phyloP scores from a whole-genome alignment of 495 filamentous ascomycete species.

The Parmelia sp. region DNA sequence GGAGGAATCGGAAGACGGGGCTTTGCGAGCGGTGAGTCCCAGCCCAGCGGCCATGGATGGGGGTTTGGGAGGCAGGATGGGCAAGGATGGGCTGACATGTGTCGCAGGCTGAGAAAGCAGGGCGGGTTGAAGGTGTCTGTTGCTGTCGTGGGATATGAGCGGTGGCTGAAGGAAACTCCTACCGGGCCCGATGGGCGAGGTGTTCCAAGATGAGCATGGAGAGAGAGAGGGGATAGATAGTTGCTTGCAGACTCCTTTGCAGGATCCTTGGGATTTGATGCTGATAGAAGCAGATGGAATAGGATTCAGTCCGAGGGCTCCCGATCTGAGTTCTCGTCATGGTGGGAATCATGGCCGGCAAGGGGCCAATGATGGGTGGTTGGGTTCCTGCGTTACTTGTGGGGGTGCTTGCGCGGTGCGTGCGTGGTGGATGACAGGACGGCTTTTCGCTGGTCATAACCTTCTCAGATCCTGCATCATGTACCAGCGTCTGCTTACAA shows the following conservation, averaged over 20 bases:
- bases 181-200: not conserved
- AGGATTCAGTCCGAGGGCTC: too few relatives aligned
- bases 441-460: too few relatives aligned
- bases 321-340: too few relatives aligned
- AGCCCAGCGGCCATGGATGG: not conserved
- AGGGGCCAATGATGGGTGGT: too few relatives aligned
- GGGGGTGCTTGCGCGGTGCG: too few relatives aligned
- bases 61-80: not conserved
- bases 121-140: not conserved
- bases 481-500: too few relatives aligned
- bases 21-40: not conserved
- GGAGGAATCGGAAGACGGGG: not conserved
- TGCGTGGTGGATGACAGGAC: too few relatives aligned
- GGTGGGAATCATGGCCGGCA: too few relatives aligned
- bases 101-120: not conserved
- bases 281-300: not conserved
- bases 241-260: not conserved
- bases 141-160: not conserved
- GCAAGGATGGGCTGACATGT: not conserved
- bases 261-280: not conserved
- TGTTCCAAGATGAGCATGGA: not conserved
- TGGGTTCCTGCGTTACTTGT: too few relatives aligned
- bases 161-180: not conserved
- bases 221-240: not conserved
- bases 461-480: too few relatives aligned